Base-by-base conservation (phyloP, 352 stramenopile species). In the Aphanomyces euteiches region DNA sequence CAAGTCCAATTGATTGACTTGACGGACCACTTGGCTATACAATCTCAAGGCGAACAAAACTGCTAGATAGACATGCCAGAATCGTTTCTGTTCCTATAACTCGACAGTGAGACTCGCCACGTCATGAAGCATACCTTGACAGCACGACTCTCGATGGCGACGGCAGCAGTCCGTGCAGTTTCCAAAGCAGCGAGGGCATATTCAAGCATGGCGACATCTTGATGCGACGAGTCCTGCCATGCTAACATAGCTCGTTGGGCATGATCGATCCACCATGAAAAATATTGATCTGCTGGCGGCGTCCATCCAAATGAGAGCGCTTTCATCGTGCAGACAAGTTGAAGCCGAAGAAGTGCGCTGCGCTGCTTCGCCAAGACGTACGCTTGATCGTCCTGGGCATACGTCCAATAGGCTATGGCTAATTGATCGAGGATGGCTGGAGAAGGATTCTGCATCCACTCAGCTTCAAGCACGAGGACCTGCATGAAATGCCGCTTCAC, bases 381-480 rank as follows among this genome's bases (percentile, higher is more conserved):
- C 36, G 28, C 39, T 39, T 28, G 10, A 34, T 17, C 19, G 40
- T 63, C 54, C 34, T 13, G 43, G 10, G 43, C 39, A 10, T 61
- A 63, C 38, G 53, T 38, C 36, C 36, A 41, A 34, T 70, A 70
- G 37, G 64, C 48, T 7, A n/a, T 41, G 3, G 64, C 36, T n/a
- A 70, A 37, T 7, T 70, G 48, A 7, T 47, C n/a, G 7, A 70
- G 64, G 7, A 38, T 50, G 17, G 17, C 28, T 3, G 64, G 21
- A n/a, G 47, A 59, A 13, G 64, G 64, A 5, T 17, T 17, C 7
- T 6, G 3, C 3, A n/a, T 28, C 36, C 53, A 70, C n/a, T 70
- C 64, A 10, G 54, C 50, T 39, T 70, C 64, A 19, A 70, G 64
- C 15, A 70, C n/a, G 15, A 70, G 38, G n/a, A 70, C 17, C 10